Base-by-base conservation (phyloP, 2,329 filamentous ascomycete species). In the Aspergillus ustus region DNA sequence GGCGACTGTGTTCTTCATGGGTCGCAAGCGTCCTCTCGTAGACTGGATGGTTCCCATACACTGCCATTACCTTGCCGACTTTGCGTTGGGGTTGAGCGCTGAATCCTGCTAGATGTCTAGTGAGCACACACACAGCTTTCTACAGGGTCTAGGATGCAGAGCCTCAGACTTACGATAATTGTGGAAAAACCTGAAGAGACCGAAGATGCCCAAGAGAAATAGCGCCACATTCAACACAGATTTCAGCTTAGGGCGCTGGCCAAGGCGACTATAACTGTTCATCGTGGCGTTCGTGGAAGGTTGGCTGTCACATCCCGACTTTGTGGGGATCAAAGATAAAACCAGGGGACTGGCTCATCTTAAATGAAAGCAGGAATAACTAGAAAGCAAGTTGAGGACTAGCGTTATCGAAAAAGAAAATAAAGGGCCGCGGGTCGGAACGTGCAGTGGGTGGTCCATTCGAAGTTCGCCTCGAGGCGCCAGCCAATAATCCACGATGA, bases 1-100 rank as follows among this genome's bases (percentile, higher is more conserved):
- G 66, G 8, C 71, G 67, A 52, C 78, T 75, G 61, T 82, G 78
- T 6, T 72, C 63, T 17, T 77, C 68, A 61, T 82, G 80, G 0
- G 78, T 80, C 13, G 71, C 67, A 8, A 82, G 67, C 0, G 78
- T 78, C 43, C 76, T 73, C 50, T 79, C 74, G 66, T 80, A 82
- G 45, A 75, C 73, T 52, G 72, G 68, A 37, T 75, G 48, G 22
- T 66, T 61, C 8, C 66, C 66, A 31, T 67, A 66, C 6, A 68
- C 49, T 59, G 62, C 61, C 15, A 56, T 66, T 6, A 67, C 65
- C 34, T 68, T 68, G 6, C 63, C 63, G 17, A 68, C 58, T 6
- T 45, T 65, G 4, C 55, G 62, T 19, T 9, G 31, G 44, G 34
- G 13, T 2, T 40, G 34, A 40, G 34, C 34, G 11, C 34, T 5